Conservation (phyloP, 345 rosid species). For the Gossypium rotundifolium region DNA sequence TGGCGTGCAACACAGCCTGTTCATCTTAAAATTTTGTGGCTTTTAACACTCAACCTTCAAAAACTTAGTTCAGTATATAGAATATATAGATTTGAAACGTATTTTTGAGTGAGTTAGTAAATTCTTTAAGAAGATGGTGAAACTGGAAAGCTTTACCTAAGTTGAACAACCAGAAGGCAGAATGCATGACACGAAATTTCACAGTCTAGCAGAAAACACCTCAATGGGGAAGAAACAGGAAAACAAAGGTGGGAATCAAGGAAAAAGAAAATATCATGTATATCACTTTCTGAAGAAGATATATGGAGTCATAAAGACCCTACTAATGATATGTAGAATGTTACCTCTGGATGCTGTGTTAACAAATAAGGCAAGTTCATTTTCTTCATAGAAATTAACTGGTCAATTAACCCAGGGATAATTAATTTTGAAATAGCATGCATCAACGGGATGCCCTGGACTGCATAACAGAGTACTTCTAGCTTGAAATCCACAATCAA, state of each 20-base stretch:
- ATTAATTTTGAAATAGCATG: slow-evolving; percentile 58
- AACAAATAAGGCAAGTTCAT: slow-evolving; percentile 46
- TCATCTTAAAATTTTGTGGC: neutral
- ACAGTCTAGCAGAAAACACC: neutral
- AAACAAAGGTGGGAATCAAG: neutral
- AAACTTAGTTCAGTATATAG: neutral
- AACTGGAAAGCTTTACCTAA: neutral
- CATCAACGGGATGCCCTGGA: slow-evolving; percentile 57
- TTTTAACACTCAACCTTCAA: neutral
- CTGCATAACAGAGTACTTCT: slow-evolving; percentile 70
- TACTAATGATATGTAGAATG: neutral
- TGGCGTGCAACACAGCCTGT: neutral
- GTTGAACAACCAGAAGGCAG: neutral
- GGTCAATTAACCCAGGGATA: slow-evolving; percentile 74
- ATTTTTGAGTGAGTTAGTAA: neutral
- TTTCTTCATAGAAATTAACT: slow-evolving; percentile 60
- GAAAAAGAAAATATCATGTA: neutral
- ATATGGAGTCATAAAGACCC: neutral
- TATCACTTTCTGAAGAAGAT: neutral
- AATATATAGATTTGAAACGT: neutral
- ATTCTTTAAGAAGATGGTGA: neutral
- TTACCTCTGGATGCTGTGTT: slow-evolving; percentile 58
- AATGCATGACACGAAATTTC: neutral
- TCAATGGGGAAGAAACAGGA: neutral
- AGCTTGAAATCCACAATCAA: slow-evolving; percentile 60